These are phyloP conservation scores for Talaromyces sp. DNA, from an alignment of 2,329 filamentous ascomycete genomes.

Conservation along the genomic window DNA sequence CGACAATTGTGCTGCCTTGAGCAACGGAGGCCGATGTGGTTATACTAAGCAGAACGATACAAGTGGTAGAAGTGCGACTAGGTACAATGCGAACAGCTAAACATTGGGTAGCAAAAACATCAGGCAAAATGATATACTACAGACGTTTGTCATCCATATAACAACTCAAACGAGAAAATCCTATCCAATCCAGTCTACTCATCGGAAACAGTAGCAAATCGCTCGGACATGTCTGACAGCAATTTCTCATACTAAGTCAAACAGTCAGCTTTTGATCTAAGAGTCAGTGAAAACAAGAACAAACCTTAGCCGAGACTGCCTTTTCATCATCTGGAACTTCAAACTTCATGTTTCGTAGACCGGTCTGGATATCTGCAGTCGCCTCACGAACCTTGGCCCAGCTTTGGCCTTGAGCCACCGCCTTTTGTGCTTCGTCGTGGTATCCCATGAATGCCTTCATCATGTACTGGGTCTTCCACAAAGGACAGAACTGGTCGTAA, in stretches of 20 bases:
- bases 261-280: not conserved
- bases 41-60: not conserved
- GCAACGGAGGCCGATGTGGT: not conserved
- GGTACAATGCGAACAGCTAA: constrained; percentile 9
- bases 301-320: constrained; percentile 75
- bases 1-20: constrained; percentile 19
- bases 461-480: constrained; percentile 99
- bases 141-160: constrained; percentile 6
- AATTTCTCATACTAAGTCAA: constrained; percentile 76
- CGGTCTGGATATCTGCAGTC: constrained; percentile 77
- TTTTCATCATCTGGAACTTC: constrained; percentile 86
- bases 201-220: constrained; percentile 93
- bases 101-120: constrained; percentile 9
- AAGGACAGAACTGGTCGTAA: constrained; percentile 97
- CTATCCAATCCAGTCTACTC: constrained; percentile 59
- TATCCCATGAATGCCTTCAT: constrained; percentile 99
- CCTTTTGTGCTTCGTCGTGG: constrained; percentile 97
- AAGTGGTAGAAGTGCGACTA: not conserved
- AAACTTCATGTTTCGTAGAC: constrained; percentile 92
- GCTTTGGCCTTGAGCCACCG: constrained; percentile 80
- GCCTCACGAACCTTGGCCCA: constrained; percentile 93
- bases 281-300: constrained; percentile 22
- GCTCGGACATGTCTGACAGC: constrained; percentile 88
- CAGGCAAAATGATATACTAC: constrained; percentile 8
- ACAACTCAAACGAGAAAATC: not conserved